Percentiles rank a stretch among this genome's conserved stretches.
phyloP scores from a whole-genome alignment of 768 basidiomycete species.

The Lepiota venenata region DNA sequence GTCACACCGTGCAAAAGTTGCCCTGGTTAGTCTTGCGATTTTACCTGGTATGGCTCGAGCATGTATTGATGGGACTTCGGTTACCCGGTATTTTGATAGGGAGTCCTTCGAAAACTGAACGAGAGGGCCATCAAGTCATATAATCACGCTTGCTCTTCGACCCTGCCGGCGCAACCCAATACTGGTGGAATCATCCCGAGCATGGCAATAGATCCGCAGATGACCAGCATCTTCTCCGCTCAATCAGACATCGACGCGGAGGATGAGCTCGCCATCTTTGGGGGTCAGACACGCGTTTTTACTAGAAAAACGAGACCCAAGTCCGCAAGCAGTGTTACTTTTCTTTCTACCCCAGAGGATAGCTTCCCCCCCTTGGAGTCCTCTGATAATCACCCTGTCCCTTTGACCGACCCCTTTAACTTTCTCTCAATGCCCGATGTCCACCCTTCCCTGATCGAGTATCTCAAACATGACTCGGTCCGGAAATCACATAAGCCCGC shows the following conservation, averaged over 20 bases:
- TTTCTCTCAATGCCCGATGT: conserved; percentile 21
- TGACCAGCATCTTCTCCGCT: conserved; percentile 11
- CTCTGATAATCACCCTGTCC: not conserved
- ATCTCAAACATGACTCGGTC: conserved; percentile 26
- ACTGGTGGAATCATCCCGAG: not conserved
- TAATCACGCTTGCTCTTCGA: conserved; percentile 21
- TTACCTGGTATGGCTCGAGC: not conserved
- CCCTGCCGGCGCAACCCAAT: conserved; percentile 5
- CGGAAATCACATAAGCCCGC: conserved; percentile 10
- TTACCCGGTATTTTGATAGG: conserved; percentile 21
- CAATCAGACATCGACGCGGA: conserved; percentile 30
- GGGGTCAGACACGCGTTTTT: conserved; percentile 46
- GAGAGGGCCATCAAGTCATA: conserved; percentile 41
- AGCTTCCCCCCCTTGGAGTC: not conserved
- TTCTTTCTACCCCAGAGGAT: conserved; percentile 3
- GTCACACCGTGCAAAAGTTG: conserved; percentile 44
- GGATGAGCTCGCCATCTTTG: conserved; percentile 52
- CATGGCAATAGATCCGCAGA: conserved; percentile 2
- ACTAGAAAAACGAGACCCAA: conserved; percentile 26
- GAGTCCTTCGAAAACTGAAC: conserved; percentile 40
- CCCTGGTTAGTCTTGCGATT: conserved; percentile 31
- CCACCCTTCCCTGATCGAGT: conserved; percentile 29
- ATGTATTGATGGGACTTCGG: not conserved
- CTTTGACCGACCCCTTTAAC: not conserved
- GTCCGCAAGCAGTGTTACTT: not conserved